Conservation (phyloP, 768 basidiomycete genomes). For the Suillus lakei region DNA sequence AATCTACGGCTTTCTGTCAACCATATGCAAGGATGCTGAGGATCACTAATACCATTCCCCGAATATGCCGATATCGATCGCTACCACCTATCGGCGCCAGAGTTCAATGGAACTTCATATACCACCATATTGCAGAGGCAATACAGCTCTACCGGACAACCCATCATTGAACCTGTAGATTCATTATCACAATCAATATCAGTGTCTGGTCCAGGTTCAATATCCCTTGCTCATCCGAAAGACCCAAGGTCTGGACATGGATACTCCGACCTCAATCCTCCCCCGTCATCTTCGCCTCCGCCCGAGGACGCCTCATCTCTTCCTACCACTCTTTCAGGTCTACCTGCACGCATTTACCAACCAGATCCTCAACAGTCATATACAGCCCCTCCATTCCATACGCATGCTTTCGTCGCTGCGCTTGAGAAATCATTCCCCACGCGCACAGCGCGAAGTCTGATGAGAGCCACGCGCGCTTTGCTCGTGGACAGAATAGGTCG, state of each 20-base stretch:
- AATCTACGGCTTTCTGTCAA: not conserved
- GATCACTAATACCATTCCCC: not conserved
- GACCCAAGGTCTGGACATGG: slow-evolving; percentile 19
- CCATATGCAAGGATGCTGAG: slow-evolving; percentile 1
- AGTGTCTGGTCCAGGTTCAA: slow-evolving; percentile 11
- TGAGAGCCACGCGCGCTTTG: slow-evolving; percentile 82
- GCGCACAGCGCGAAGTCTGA: slow-evolving; percentile 74
- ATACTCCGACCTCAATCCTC: slow-evolving; percentile 9
- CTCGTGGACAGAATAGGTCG: slow-evolving; percentile 76
- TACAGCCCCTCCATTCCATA: slow-evolving; percentile 79
- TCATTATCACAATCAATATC: slow-evolving; percentile 1
- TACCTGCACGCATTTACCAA: slow-evolving; percentile 11
- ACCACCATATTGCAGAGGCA: slow-evolving; percentile 2
- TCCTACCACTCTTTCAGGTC: slow-evolving; percentile 18
- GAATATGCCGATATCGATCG: not conserved
- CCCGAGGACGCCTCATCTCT: slow-evolving; percentile 12
- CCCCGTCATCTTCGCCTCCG: slow-evolving; percentile 4
- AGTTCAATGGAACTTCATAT: slow-evolving; percentile 1
- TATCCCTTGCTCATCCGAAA: slow-evolving; percentile 21
- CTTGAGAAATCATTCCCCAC: slow-evolving; percentile 79
- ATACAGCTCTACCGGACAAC: not conserved
- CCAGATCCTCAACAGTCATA: slow-evolving; percentile 40
- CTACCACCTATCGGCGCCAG: not conserved
- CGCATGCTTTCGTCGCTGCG: slow-evolving; percentile 73
- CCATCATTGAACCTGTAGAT: slow-evolving; percentile 12